Base-by-base conservation (phyloP, 2,329 filamentous ascomycete genomes). In the Celoporthe dispersa region DNA sequence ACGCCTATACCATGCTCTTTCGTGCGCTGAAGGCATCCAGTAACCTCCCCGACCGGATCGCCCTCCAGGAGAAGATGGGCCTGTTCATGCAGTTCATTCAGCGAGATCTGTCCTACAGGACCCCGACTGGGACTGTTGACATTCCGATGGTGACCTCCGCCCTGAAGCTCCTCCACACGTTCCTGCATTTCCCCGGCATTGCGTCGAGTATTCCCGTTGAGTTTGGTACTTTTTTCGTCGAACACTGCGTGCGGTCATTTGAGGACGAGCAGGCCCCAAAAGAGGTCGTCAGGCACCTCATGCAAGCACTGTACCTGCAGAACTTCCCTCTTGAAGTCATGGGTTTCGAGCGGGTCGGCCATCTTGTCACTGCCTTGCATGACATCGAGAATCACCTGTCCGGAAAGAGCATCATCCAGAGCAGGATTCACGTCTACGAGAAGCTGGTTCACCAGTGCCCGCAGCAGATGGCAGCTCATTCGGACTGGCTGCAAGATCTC, bases 1-100 rank as follows among this genome's bases (percentile, higher is more conserved):
- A 99, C 81, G 93, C 94, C 64, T 98, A 99, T 77, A 90, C 91
- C 78, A 92, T 92, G 76, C 84, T 99, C 60, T 88, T 91, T 41
- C 87, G 90, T 44, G 90, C 91, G 4, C 83, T 98, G 75, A 92
- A 93, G 78, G 87, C 91, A 7, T 97, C 95, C 69, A 93, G 94
- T 72, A 92, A 93, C 74, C 82, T 97, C 19, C 94, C 94, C 0
- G 91, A 96, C 74, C 84, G 89, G 48, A 88, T 91, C 68, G 90
- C 90, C 14, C 84, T 97, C 68, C 87, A 89, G 69, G 87, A 88
- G 65, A 97, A 96, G 79, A 91, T 98, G 85, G 86, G 87, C 14
- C 81, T 93, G 2, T 86, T 98, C 70, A 89, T 89, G 74, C 91
- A 94, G 71, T 97, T 94, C 77, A 93, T 98, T 68, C 90, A 92